A percentile compares a stretch with the other conserved stretches of the same genome.
Conservation (phyloP, 306 rosid genomes). For the Sicyos edulis region DNA sequence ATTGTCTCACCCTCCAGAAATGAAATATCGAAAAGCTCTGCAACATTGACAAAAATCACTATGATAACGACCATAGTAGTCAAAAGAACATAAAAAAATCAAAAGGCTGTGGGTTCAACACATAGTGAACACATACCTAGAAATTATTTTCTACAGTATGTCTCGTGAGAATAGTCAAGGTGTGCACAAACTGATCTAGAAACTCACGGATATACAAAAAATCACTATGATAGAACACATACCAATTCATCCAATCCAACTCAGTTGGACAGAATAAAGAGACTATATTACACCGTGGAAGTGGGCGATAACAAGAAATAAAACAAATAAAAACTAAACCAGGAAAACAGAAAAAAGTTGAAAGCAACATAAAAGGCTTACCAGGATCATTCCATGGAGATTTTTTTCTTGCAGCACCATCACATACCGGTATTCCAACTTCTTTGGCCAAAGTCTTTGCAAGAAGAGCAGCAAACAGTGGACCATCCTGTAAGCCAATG, state of each 20-base stretch:
- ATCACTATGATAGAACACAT: neutral
- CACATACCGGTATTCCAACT: slow-evolving; percentile 91
- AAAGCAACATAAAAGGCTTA: slow-evolving; percentile 24
- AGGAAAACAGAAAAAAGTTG: neutral
- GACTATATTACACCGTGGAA: neutral
- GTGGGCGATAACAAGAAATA: neutral
- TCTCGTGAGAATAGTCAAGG: too few species aligned
- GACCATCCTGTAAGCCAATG: slow-evolving; percentile 75
- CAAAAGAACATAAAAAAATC: too few species aligned
- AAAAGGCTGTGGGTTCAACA: too few species aligned
- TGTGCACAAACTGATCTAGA: too few species aligned
- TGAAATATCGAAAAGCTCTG: slow-evolving; percentile 82
- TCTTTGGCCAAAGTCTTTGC: slow-evolving; percentile 83
- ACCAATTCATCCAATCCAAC: slow-evolving; percentile 1
- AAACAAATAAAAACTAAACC: neutral
- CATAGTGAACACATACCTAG: too few species aligned
- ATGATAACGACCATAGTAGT: too few species aligned
- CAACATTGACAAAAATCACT: slow-evolving; percentile 2
- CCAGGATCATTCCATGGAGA: slow-evolving; percentile 99
- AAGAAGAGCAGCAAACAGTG: slow-evolving; percentile 75
- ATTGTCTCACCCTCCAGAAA: slow-evolving; percentile 81
- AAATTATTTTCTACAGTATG: too few species aligned
- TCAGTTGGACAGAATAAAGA: slow-evolving; percentile 1
- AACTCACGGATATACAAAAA: neutral
- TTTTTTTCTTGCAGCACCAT: slow-evolving; percentile 95